Base-by-base conservation (phyloP, 2,329 filamentous ascomycete genomes). In the Aspergillus arachidicola region DNA sequence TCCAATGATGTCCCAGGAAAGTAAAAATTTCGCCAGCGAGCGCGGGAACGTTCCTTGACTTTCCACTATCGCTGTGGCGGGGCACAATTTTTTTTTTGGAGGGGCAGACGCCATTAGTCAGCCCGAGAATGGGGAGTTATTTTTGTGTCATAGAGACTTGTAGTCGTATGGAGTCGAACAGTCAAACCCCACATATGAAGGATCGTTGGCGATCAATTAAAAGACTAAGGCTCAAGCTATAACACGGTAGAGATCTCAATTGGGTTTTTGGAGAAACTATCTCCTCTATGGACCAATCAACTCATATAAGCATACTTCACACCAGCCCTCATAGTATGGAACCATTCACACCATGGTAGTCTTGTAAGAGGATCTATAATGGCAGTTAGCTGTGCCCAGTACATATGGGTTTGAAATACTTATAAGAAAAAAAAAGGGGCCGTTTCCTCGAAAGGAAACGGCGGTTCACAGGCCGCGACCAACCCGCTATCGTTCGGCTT, bases 341-440 rank as follows among this genome's bases (percentile, higher is more conserved):
- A 26, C 23, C 6, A 26, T 16, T 48, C 14, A 14, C 11, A 6
- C 26, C 26, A 28, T 23, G 14, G 14, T 26, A 26, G 45, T 23
- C 2, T 26, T 16, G 45, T 48, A 9, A 19, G 14, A 30, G 5
- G 3, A 34, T 32, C 56, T 58, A 53, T 19, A 6, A 23, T 19
- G 41, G 71, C 72, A 78, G 76, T 79, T 76, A 77, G 72, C 65
- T 48, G 63, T 66, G 66, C 45, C 60, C 64, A 32, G 4, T 38
- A 10, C 28, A 3, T 26, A 7, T 32, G 59, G 38, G 59, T 21
- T 12, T 53, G 71, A 70, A 61, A 30, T 19, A 79, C 77, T 77
- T 79, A 79, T 79, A 76, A 73, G 57, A 62, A 73, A 78, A 26
- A 26, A 77, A 78, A 77, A 68, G 69, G 62, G 56, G 63, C 68